Base-by-base conservation (phyloP, 495 filamentous ascomycete species). In the Xylaria sp. region DNA sequence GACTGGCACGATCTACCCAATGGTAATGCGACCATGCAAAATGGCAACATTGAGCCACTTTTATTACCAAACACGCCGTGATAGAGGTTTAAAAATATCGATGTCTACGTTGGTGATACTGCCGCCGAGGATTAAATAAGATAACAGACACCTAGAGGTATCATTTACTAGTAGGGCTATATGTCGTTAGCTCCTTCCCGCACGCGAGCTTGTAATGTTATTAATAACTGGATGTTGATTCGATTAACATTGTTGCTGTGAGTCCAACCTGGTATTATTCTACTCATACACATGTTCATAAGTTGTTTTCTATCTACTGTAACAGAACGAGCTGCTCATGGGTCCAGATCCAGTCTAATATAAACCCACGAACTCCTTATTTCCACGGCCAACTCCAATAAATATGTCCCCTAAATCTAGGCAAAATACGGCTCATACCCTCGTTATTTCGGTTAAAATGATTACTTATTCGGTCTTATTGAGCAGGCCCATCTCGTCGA, bases 401-500 rank as follows among this genome's bases (percentile, higher is more conserved):
- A 21, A 19, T 11, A n/a, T 12, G 6, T 19, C 15, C 57, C 31
- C 4, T 5, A 31, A 31, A 55, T 31, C 52, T 31, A 55, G n/a
- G n/a, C n/a, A 11, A 29, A 55, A 17, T 17, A 55, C 26, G 7
- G 1, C 26, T 55, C 52, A 31, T 31, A 31, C 52, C 52, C 52
- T 55, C 52, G 52, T 55, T 31, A 55, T 55, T 29, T 55, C 52
- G 12, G 29, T 17, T 29, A 26, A 5, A 46, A 8, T 15, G n/a
- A 6, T 37, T 2, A 29, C 26, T 41, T 11, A 69, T 9, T 53
- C 55, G n/a, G 15, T 26, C 12, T 14, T 21, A 31, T 0, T 17
- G 4, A 44, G 14, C 8, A 69, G 44, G 12, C 59, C 59, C 46
- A 71, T 46, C 37, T 41, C 58, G 1, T 71, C 68, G 12, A 65